Evolutionary conservation across 2,329 filamentous ascomycete species (phyloP).

Genomic region (Sporothrix humicola): DNA sequence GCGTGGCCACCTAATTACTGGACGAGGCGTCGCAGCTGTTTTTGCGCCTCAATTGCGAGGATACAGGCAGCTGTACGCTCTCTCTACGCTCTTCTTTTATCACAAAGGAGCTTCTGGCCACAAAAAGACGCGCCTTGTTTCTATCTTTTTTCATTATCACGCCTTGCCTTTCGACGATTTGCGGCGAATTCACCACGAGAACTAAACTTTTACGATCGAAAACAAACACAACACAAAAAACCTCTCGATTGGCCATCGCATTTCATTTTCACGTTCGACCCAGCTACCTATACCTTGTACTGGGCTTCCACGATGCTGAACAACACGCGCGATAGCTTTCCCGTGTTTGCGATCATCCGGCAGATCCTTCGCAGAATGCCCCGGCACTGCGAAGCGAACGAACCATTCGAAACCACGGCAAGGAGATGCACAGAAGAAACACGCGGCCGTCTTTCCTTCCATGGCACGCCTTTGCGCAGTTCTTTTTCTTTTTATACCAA

Average conservation of each 20-base stretch:
- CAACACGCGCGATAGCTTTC: slow-evolving; percentile 7
- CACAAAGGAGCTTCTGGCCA: slow-evolving; percentile 26
- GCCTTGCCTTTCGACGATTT: slow-evolving; percentile 22
- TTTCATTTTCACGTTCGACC: background rate
- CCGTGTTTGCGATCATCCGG: background rate
- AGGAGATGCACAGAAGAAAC: slow-evolving; percentile 12
- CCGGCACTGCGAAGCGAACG: background rate
- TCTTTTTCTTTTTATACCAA: background rate
- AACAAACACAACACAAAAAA: slow-evolving; percentile 1
- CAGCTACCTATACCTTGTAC: background rate
- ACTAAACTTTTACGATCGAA: background rate
- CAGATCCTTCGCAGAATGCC: background rate
- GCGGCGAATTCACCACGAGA: background rate
- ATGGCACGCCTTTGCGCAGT: slow-evolving; percentile 14
- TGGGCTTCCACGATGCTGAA: slow-evolving; percentile 17
- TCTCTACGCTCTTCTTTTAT: slow-evolving; percentile 29
- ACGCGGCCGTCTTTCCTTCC: slow-evolving; percentile 17
- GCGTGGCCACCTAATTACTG: slow-evolving; percentile 34
- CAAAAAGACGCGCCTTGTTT: slow-evolving; percentile 30
- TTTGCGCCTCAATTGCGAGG: background rate
- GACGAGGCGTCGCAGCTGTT: slow-evolving; percentile 26
- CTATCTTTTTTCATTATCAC: slow-evolving; percentile 8
- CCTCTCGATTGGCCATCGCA: slow-evolving; percentile 1
- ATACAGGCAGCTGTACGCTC: background rate
- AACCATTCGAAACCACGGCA: slow-evolving; percentile 4